Percentiles rank a stretch among this genome's conserved stretches.
These are phyloP conservation scores for Starmerella apicola DNA, from an alignment of 805 yeast species.

Conservation along the genomic window DNA sequence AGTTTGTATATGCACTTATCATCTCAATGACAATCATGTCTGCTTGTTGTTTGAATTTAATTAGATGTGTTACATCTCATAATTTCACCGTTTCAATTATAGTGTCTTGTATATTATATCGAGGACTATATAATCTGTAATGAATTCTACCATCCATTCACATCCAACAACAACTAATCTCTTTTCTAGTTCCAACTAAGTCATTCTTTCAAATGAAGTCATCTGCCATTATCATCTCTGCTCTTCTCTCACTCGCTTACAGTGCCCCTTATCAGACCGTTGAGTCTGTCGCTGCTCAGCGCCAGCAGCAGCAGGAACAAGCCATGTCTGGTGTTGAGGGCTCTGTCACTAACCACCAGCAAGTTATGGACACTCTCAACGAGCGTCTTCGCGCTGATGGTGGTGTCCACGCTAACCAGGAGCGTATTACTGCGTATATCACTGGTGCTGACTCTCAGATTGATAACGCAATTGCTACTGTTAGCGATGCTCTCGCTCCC, in stretches of 20 bases:
- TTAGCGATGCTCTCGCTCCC: slow-evolving; percentile 17
- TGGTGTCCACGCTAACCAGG: slow-evolving; percentile 8
- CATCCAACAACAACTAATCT: background rate
- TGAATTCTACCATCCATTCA: no score
- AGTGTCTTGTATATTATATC: no score
- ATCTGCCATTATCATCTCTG: slow-evolving; percentile 3
- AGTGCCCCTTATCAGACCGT: slow-evolving; percentile 4
- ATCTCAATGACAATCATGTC: no score
- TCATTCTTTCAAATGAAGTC: background rate
- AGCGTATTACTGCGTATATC: slow-evolving; percentile 14
- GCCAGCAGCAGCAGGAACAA: slow-evolving; percentile 1
- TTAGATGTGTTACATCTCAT: no score
- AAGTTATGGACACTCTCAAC: slow-evolving; percentile 14
- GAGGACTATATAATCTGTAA: no score
- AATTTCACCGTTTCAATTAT: no score
- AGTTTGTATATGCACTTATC: no score
- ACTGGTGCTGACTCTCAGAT: slow-evolving; percentile 26
- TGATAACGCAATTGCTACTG: slow-evolving; percentile 24
- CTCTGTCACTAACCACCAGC: slow-evolving; percentile 15
- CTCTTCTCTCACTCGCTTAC: slow-evolving; percentile 8
- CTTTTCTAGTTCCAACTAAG: background rate
- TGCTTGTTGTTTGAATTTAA: no score
- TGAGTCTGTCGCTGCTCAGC: slow-evolving; percentile 2
- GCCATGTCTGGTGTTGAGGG: slow-evolving; percentile 13
- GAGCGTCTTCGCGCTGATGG: slow-evolving; percentile 8